Evolutionary conservation across 2,329 filamentous ascomycete species (phyloP).

Genomic region (Beauveria caledonica): DNA sequence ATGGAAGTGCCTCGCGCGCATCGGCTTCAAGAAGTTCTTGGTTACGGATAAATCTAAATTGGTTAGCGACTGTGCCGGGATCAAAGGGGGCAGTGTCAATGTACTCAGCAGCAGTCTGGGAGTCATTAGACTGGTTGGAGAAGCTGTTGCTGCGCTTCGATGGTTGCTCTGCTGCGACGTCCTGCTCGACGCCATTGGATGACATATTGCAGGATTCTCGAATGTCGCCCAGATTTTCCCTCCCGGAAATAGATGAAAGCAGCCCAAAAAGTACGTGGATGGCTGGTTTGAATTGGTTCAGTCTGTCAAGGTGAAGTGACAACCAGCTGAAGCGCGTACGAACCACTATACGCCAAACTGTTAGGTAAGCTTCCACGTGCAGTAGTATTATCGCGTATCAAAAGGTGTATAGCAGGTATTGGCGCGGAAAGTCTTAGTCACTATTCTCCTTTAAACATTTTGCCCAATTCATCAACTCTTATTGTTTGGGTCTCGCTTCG

Average conservation of each 20-base stretch:
- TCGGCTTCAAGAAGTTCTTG: constrained; percentile 91
- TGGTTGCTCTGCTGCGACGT: constrained; percentile 13
- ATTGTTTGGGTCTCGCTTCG: neutral
- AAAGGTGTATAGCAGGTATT: neutral
- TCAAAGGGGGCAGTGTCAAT: constrained; percentile 12
- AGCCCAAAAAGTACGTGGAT: neutral
- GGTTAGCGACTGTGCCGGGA: neutral
- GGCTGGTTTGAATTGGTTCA: neutral
- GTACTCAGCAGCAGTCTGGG: constrained; percentile 66
- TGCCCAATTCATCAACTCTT: too few relatives aligned
- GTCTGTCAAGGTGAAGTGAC: neutral
- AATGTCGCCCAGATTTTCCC: too few relatives aligned
- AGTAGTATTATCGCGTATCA: neutral
- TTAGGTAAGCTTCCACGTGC: constrained; percentile 7
- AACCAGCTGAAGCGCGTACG: neutral
- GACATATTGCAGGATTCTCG: neutral
- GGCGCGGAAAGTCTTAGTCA: neutral
- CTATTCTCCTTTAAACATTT: neutral
- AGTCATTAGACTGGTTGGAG: constrained; percentile 51
- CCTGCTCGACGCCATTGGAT: constrained; percentile 12
- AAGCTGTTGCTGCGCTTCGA: constrained; percentile 47
- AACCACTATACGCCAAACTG: constrained; percentile 3
- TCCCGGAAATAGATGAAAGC: neutral
- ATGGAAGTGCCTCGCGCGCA: constrained; percentile 88
- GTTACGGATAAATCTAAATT: constrained; percentile 69